Evolutionary conservation across 345 rosid genomes (phyloP).

Genomic region (Cardamine resedifolia): DNA sequence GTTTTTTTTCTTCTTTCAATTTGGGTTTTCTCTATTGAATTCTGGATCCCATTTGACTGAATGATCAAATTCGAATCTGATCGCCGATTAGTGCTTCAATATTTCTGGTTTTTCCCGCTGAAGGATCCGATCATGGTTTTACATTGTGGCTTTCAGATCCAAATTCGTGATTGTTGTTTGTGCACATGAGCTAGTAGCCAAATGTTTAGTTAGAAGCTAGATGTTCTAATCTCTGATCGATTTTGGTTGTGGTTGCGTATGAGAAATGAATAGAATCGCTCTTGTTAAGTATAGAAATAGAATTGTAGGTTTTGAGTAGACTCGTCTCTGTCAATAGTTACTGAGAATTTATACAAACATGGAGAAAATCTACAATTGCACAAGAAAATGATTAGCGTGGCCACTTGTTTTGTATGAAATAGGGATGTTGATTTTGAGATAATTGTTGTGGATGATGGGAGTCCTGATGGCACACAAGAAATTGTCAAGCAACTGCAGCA

Average conservation of each 20-base stretch:
- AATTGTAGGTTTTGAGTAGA: too few relatives aligned
- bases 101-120: background rate
- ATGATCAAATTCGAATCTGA: slow-evolving; percentile 14
- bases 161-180: slow-evolving; percentile 12
- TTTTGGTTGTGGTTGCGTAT: background rate
- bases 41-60: slow-evolving; percentile 15
- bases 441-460: slow-evolving; percentile 94
- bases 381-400: background rate
- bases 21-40: too few relatives aligned
- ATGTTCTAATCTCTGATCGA: background rate
- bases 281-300: too few relatives aligned
- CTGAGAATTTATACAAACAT: background rate
- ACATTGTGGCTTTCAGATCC: slow-evolving; percentile 8
- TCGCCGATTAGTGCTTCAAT: background rate
- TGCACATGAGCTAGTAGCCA: background rate
- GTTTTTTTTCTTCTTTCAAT: too few relatives aligned
- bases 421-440: slow-evolving; percentile 88
- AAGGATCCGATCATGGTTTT: slow-evolving; percentile 7
- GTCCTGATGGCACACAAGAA: slow-evolving; percentile 97
- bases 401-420: slow-evolving; percentile 10
- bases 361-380: background rate
- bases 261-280: background rate
- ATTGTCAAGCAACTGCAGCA: slow-evolving; percentile 76
- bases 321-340: background rate
- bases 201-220: slow-evolving; percentile 13